phyloP scores from a whole-genome alignment of 2,329 filamentous ascomycete species.

The Raffaelea albimanens region DNA sequence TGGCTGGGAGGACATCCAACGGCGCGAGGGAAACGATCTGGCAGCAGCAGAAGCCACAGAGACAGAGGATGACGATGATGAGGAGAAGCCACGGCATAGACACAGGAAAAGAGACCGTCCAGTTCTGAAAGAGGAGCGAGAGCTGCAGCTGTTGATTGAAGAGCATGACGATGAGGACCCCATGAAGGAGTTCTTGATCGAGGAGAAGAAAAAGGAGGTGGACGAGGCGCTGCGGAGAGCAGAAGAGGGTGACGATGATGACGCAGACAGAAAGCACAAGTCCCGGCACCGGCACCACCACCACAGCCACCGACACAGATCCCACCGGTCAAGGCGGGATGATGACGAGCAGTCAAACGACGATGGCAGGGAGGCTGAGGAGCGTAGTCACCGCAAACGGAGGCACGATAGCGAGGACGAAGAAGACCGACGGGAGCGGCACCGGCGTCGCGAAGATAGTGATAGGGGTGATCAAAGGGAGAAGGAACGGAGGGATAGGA shows the following conservation, averaged over 20 bases:
- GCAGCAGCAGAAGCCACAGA: conserved; percentile 26
- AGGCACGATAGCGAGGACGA: conserved; percentile 16
- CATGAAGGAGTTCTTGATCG: conserved; percentile 85
- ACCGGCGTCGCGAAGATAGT: conserved; percentile 18
- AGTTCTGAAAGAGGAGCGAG: conserved; percentile 69
- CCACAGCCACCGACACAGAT: conserved; percentile 35
- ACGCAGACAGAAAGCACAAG: conserved; percentile 27
- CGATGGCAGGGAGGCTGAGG: conserved; percentile 8
- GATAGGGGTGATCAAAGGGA: conserved; percentile 15
- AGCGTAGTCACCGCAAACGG: background rate
- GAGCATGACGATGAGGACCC: conserved; percentile 93
- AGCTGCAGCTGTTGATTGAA: conserved; percentile 63
- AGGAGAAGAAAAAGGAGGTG: conserved; percentile 86
- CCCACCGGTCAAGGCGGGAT: conserved; percentile 15
- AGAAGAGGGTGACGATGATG: conserved; percentile 40
- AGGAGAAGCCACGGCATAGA: conserved; percentile 22
- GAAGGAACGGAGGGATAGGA: conserved; percentile 5
- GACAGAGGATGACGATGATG: conserved; percentile 33
- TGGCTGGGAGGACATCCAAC: conserved; percentile 50
- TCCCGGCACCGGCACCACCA: conserved; percentile 34
- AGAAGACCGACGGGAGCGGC: conserved; percentile 16
- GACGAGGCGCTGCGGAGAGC: conserved; percentile 55
- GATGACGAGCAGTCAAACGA: conserved; percentile 15
- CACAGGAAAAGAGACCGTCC: conserved; percentile 34
- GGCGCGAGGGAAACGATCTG: conserved; percentile 36